Base-by-base conservation (phyloP, 495 filamentous ascomycete species). In the Saxophila tyrrhenica region DNA sequence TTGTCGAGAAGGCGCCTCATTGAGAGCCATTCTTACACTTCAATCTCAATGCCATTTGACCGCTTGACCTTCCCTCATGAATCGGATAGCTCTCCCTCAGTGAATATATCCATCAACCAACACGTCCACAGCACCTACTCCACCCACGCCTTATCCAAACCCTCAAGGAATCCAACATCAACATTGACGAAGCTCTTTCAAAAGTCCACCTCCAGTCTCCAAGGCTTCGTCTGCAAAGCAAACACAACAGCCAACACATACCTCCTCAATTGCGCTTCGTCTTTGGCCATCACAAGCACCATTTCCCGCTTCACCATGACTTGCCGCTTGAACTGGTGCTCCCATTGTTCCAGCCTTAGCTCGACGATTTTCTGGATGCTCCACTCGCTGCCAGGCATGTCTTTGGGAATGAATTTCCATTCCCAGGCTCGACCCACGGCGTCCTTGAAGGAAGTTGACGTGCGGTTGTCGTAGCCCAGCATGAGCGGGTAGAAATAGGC, bases 141-240 rank as follows among this genome's bases (percentile, higher is more conserved):
- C 57, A 75, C 64, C 70, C 70, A 73, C 50, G 60, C 61, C 48
- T 58, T 49, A 62, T 72, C 54, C 61, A 76, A 57, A 3, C 54
- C 56, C 58, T 75, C 65, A 60, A 74, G 42, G 47, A 77, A 74
- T 11, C 54, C 61, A 47, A 73, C 39, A 35, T 74, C 74, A 0
- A 77, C 71, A 64, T 75, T 73, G 13, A 77, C 58, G 59, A 75
- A 79, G 51, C 74, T 77, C 65, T 72, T 73, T 72, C 74, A 73
- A 39, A 75, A 62, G 63, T 78, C 74, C 43, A 76, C 62, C 67
- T 79, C 75, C 51, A 71, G 58, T 42, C 70, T 62, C 74, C 74
- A 77, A 23, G 75, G 75, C 57, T 70, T 72, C 24, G 72, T 75
- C 68, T 76, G 72, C 25, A 77, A 57, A 39, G 70, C 68, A 55